These are phyloP conservation scores for Ascochyta clinopodiicola DNA, from an alignment of 2,329 filamentous ascomycete genomes.

Conservation along the genomic window DNA sequence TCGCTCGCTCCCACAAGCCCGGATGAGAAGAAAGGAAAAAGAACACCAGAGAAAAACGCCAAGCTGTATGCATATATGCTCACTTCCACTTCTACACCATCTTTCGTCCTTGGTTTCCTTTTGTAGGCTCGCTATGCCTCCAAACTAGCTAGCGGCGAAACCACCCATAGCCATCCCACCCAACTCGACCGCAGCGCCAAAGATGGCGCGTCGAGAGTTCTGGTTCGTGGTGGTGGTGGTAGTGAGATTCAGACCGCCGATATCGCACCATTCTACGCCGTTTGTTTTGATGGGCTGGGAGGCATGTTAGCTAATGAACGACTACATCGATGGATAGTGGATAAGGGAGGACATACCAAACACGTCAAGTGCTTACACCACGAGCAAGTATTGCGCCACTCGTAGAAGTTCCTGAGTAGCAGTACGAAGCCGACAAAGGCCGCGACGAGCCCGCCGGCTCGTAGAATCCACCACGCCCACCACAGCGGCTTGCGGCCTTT, in stretches of 20 bases:
- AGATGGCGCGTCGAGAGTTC: not conserved
- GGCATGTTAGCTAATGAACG: too few species aligned
- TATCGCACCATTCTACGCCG: conserved; percentile 47
- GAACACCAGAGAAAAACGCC: too few species aligned
- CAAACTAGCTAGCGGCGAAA: too few species aligned
- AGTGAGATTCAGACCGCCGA: conserved; percentile 34
- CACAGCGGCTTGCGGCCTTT: conserved; percentile 90
- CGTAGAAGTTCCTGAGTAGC: conserved; percentile 90
- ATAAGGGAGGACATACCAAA: conserved; percentile 68
- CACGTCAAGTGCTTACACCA: conserved; percentile 98
- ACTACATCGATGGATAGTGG: not conserved
- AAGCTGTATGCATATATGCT: too few species aligned
- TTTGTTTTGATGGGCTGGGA: conserved; percentile 31
- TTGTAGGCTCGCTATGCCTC: too few species aligned
- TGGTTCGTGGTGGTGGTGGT: conserved; percentile 18
- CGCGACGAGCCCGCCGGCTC: conserved; percentile 77
- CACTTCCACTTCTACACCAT: too few species aligned
- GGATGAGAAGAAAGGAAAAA: too few species aligned
- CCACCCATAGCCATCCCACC: too few species aligned
- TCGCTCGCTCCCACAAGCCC: too few species aligned
- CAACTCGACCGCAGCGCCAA: too few species aligned
- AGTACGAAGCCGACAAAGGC: conserved; percentile 86
- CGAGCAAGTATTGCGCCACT: conserved; percentile 73
- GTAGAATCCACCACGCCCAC: conserved; percentile 97
- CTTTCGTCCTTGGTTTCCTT: too few species aligned